These are phyloP conservation scores for Biscogniauxia mediterranea DNA, from an alignment of 2,329 filamentous ascomycete species.

Conservation along the genomic window DNA sequence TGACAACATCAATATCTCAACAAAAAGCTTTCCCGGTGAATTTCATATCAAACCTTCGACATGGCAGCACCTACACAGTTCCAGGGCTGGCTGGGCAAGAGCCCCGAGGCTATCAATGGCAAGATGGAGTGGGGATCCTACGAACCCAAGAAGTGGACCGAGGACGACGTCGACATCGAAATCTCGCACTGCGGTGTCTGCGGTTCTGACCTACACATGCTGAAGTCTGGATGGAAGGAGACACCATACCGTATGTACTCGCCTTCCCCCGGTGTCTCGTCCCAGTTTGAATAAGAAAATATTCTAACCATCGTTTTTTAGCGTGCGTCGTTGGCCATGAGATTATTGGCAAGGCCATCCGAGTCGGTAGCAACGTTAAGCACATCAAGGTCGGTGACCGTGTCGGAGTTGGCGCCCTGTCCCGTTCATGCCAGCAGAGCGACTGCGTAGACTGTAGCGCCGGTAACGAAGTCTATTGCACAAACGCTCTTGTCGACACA, in stretches of 20 bases:
- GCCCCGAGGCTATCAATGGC: conserved; percentile 41
- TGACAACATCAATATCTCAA: background rate
- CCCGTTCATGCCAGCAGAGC: conserved; percentile 49
- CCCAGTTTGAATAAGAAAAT: conserved; percentile 7
- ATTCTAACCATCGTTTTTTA: conserved; percentile 19
- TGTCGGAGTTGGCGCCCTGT: conserved; percentile 55
- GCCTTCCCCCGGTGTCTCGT: background rate
- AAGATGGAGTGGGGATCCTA: conserved; percentile 57
- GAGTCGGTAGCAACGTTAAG: conserved; percentile 59
- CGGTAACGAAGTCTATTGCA: conserved; percentile 44
- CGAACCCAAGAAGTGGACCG: conserved; percentile 64
- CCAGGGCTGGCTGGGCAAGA: conserved; percentile 50
- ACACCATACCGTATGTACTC: conserved; percentile 39
- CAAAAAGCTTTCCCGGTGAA: background rate
- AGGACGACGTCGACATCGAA: conserved; percentile 64
- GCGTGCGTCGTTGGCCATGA: conserved; percentile 62
- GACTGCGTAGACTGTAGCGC: conserved; percentile 42
- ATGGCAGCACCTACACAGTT: conserved; percentile 38
- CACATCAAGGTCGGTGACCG: conserved; percentile 37
- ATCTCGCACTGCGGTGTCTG: conserved; percentile 67
- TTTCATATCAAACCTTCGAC: background rate
- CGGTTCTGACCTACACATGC: conserved; percentile 58
- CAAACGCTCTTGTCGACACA: conserved; percentile 43
- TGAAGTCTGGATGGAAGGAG: conserved; percentile 52
- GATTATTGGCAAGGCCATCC: conserved; percentile 58